These are phyloP conservation scores for Astrothelium subdiscretum DNA, from an alignment of 495 filamentous ascomycete species.

Conservation along the genomic window DNA sequence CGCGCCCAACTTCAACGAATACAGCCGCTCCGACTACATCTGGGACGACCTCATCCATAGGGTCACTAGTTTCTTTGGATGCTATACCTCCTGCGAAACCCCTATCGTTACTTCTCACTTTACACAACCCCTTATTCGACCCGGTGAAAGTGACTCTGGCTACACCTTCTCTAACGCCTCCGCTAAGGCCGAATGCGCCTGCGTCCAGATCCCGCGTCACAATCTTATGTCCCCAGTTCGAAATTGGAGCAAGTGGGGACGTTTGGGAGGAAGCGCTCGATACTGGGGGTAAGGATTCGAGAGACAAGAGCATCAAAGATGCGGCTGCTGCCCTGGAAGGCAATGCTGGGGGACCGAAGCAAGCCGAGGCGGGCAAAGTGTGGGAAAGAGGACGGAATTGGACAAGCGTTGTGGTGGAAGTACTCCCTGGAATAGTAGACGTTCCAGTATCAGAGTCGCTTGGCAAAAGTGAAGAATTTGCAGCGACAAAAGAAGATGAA, in stretches of 20 bases:
- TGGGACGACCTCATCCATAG: neutral
- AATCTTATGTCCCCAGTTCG: constrained; percentile 87
- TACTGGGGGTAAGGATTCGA: neutral
- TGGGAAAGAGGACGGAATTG: constrained; percentile 94
- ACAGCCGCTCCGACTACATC: neutral
- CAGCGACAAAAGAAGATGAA: constrained; percentile 8
- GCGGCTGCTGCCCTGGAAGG: neutral
- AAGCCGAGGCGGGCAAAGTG: constrained; percentile 79
- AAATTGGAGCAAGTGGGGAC: constrained; percentile 88
- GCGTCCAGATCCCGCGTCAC: constrained; percentile 54
- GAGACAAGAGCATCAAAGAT: constrained; percentile 1
- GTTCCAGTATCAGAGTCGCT: constrained; percentile 7
- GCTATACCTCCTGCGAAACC: neutral
- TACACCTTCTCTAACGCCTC: constrained; percentile 65
- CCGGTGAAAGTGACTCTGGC: constrained; percentile 75
- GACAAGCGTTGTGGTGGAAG: constrained; percentile 83
- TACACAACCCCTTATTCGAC: constrained; percentile 92
- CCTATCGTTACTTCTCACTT: constrained; percentile 49
- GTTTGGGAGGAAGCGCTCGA: constrained; percentile 84
- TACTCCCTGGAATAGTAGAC: constrained; percentile 52
- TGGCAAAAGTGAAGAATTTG: neutral
- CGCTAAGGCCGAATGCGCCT: constrained; percentile 45
- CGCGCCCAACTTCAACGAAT: neutral
- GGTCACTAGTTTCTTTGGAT: neutral
- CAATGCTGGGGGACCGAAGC: constrained; percentile 1